Base-by-base conservation (phyloP, 768 basidiomycete genomes). In the Boletellus ananas region DNA sequence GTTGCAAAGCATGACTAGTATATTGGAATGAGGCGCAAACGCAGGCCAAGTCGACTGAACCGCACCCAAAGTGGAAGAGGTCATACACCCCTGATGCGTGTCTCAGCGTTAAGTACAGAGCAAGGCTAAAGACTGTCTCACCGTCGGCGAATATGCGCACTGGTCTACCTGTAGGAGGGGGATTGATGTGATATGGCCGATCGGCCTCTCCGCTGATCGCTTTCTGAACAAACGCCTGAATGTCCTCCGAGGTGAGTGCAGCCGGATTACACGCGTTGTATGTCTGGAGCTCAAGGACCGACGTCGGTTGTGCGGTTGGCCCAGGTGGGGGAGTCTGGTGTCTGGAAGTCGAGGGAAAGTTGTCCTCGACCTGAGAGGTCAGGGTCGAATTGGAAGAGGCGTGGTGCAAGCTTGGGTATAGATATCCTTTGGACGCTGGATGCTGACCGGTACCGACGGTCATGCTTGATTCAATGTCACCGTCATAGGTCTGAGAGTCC, bases 81-180 rank as follows among this genome's bases (percentile, higher is more conserved):
- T 99, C 96, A 63, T 97, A 99, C 11, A 97, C 95, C 13, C 88
- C 89, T 90, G 60, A 50, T 46, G 62, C n/a, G 23, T 21, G 43
- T 33, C 27, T 57, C 47, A 58, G 43, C 35, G 50, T 12, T 12
- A 10, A 4, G 36, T 14, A 16, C 3, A 9, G 34, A 13, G 5
- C 1, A 29, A n/a, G 13, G 39, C 21, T 4, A 36, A 20, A 44
- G 48, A 20, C 4, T 34, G 23, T 70, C 82, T 55, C 55, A 84
- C 95, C 95, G 70, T 98, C 96, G 1, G 96, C 94, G 57, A 95
- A 99, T 12, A 99, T 75, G 49, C 96, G 78, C 6, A 95, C 80
- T 2, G 93, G 90, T 45, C 94, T 74, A 49, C 79, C 85, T 8
- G 67, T 71, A 0, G 94, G 90, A 0, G 95, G 92, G n/a, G 76